Evolutionary conservation across 148 eudicot species (phyloP), one percentile per base, ranked within the genome.

Genomic region (Chenopodium quinoa): DNA sequence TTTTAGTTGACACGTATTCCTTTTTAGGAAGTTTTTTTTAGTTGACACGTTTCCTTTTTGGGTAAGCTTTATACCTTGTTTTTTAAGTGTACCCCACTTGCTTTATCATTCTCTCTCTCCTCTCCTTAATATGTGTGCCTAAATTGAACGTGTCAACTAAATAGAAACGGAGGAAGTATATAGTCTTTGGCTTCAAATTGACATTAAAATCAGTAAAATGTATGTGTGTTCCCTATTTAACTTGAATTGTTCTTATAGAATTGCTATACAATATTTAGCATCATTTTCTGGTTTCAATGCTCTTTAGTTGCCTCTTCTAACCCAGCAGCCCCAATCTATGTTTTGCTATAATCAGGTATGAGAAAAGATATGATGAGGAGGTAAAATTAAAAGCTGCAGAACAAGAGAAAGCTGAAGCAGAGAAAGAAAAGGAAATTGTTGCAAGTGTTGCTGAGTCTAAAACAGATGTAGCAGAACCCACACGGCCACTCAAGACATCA

Each of bases 301-400:
- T 75, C 44, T 52, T 73, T 40, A 29, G 27, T 73, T 77, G 22
- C n/a, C 75, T 71, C 19, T 60, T 44, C 70, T 77, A 40, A 8
- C 25, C 76, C 56, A 77, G 66, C 82, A 68, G 32, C 64, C 48
- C 20, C 52, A 71, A 22, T 64, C 48, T 71, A 14, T 75, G 73
- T 75, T 63, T 84, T 73, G 37, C 4, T 83, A 47, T 62, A 75
- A 76, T 77, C 77, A 96, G 99, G 84, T 94, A 91, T 88, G 98
- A 74, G 85, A 91, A 85, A 83, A 82, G 73, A 54, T 94, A 89
- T 89, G 84, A 78, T 82, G 99, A 92, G 85, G 91, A 91, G 71
- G 86, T 80, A 47, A 85, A 86, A 84, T 70, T 85, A 84, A 90
- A 89, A 81, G 73, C 92, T 83, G 89, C 85, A 47, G 92, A 96